Conservation (phyloP, 805 yeast species). For the Metschnikowia koreensis region DNA sequence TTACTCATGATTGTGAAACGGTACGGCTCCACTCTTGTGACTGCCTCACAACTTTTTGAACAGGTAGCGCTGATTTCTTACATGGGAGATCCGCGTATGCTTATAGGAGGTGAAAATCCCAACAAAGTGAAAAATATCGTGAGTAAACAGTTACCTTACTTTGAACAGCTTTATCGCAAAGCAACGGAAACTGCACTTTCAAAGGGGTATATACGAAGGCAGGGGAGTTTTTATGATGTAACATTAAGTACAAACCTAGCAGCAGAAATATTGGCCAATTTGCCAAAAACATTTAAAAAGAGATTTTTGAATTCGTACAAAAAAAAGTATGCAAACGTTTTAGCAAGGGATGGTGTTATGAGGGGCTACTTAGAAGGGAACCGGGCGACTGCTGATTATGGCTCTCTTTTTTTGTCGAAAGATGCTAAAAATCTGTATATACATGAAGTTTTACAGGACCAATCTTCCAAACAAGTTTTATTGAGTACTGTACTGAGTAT, state of each 20-base stretch:
- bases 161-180: constrained; percentile 74
- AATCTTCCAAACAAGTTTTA: constrained; percentile 31
- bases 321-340: constrained; percentile 6
- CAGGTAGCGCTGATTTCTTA: constrained; percentile 81
- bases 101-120: constrained; percentile 88
- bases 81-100: constrained; percentile 85
- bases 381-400: neutral
- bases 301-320: constrained; percentile 10
- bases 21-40: constrained; percentile 26
- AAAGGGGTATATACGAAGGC: constrained; percentile 1
- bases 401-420: neutral
- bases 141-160: constrained; percentile 63
- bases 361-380: neutral
- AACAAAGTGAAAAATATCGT: constrained; percentile 85
- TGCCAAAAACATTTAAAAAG: constrained; percentile 14
- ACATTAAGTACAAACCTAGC: neutral
- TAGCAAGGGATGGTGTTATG: constrained; percentile 1
- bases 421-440: neutral
- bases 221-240: neutral
- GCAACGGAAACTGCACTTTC: constrained; percentile 29
- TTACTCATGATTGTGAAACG: constrained; percentile 55
- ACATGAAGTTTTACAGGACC: constrained; percentile 2
- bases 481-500: constrained; percentile 37
- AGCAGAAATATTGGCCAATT: constrained; percentile 6
- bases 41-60: constrained; percentile 49